Percentiles rank a stretch among this genome's conserved stretches.
These are phyloP conservation scores for Pseudomicrostroma phylloplanum DNA, from an alignment of 1,284 basidiomycete genomes.

Conservation along the genomic window DNA sequence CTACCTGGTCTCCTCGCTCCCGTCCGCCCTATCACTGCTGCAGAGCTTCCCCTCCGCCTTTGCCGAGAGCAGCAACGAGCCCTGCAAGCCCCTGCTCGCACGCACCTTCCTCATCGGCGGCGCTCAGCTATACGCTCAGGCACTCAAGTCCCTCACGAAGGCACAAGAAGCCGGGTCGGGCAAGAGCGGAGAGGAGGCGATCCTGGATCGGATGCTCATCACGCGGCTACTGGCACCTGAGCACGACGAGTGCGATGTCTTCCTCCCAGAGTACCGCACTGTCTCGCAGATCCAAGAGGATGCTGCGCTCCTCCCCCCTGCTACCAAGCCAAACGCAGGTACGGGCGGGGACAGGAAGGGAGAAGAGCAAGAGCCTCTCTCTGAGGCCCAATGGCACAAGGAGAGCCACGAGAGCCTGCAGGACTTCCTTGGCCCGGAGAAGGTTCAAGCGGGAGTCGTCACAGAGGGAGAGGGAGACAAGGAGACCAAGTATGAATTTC, in stretches of 20 bases:
- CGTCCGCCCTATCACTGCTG: conserved; percentile 23
- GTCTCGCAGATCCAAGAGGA: conserved; percentile 19
- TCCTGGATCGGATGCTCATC: conserved; percentile 57
- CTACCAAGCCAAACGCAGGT: not conserved
- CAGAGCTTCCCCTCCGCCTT: conserved; percentile 40
- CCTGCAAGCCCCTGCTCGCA: conserved; percentile 20
- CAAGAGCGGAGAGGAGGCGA: not conserved
- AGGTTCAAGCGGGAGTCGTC: not conserved
- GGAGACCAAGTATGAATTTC: conserved; percentile 3
- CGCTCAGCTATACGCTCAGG: conserved; percentile 70
- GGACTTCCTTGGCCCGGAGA: too few relatives aligned
- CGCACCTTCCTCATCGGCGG: conserved; percentile 81
- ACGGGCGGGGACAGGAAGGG: not conserved
- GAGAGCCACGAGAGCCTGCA: not conserved
- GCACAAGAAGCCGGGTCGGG: not conserved
- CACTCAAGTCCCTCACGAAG: conserved; percentile 10
- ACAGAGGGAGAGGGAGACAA: not conserved
- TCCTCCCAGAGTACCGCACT: conserved; percentile 68
- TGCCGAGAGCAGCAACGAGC: conserved; percentile 33
- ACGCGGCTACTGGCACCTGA: conserved; percentile 72
- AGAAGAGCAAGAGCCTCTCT: not conserved
- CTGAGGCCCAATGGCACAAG: not conserved
- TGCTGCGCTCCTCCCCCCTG: not conserved
- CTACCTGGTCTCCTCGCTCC: not conserved
- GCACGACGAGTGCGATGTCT: conserved; percentile 77